phyloP scores from a whole-genome alignment of 2,329 filamentous ascomycete genomes.

The Aspergillus pseudoviridinutans region DNA sequence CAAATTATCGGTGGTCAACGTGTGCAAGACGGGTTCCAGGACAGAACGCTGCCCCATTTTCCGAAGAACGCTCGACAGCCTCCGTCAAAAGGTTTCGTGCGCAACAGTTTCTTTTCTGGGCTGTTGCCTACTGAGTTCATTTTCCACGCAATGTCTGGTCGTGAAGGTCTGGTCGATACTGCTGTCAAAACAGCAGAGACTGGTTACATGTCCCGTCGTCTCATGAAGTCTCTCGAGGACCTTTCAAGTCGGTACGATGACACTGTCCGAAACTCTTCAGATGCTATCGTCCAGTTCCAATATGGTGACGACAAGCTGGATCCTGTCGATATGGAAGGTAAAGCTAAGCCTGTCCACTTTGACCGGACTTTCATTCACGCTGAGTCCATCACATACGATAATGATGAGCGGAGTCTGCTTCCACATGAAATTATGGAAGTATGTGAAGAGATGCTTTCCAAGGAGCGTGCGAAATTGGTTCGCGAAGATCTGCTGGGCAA shows the following conservation, averaged over 20 bases:
- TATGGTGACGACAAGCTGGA: constrained; percentile 95
- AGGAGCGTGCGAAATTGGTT: constrained; percentile 62
- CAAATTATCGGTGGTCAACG: constrained; percentile 94
- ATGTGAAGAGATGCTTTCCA: constrained; percentile 64
- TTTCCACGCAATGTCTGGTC: constrained; percentile 96
- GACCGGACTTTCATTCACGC: constrained; percentile 83
- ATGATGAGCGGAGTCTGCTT: constrained; percentile 67
- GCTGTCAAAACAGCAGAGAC: constrained; percentile 99
- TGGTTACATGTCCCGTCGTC: constrained; percentile 94
- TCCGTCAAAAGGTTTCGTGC: constrained; percentile 94
- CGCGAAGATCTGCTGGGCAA: constrained; percentile 60
- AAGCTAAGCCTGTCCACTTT: constrained; percentile 87
- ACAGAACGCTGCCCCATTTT: constrained; percentile 91
- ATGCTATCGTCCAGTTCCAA: constrained; percentile 90
- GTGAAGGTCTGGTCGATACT: constrained; percentile 97
- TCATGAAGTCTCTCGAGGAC: constrained; percentile 98
- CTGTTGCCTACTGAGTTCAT: constrained; percentile 88
- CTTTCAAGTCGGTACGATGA: constrained; percentile 90
- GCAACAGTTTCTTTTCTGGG: constrained; percentile 95
- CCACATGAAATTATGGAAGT: constrained; percentile 69
- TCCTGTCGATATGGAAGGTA: constrained; percentile 95
- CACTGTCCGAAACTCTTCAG: constrained; percentile 86
- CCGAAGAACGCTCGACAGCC: constrained; percentile 87
- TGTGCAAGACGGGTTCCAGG: constrained; percentile 94
- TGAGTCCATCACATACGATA: constrained; percentile 72